phyloP scores from a whole-genome alignment of 805 yeast species.

The Pichia manshurica region DNA sequence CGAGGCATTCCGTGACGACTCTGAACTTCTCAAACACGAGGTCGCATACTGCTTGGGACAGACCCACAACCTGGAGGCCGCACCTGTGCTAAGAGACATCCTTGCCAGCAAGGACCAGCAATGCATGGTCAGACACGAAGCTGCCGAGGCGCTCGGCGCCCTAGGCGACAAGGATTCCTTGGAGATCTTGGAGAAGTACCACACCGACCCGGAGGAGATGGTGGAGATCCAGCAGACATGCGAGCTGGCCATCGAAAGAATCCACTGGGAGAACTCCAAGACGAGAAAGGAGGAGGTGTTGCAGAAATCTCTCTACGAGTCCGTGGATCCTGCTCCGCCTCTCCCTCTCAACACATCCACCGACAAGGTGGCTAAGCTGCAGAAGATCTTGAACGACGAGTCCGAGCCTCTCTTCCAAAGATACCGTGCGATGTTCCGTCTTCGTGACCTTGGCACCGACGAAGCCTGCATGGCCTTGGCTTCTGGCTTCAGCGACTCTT shows the following conservation, averaged over 20 bases:
- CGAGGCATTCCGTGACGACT: slow-evolving; percentile 71
- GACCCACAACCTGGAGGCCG: slow-evolving; percentile 76
- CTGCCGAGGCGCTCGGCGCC: slow-evolving; percentile 98
- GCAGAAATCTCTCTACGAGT: slow-evolving; percentile 71
- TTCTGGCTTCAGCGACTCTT: slow-evolving; percentile 79
- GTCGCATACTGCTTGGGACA: slow-evolving; percentile 97
- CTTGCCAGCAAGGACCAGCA: slow-evolving; percentile 64
- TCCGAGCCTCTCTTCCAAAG: slow-evolving; percentile 78
- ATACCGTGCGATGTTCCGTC: slow-evolving; percentile 97
- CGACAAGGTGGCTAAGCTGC: slow-evolving; percentile 60
- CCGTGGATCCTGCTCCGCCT: slow-evolving; percentile 99
- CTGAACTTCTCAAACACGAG: slow-evolving; percentile 93
- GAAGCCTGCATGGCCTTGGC: slow-evolving; percentile 93
- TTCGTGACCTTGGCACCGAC: slow-evolving; percentile 88
- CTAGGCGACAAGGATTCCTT: slow-evolving; percentile 76
- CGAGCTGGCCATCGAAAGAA: slow-evolving; percentile 93
- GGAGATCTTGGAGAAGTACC: slow-evolving; percentile 56
- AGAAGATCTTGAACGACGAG: slow-evolving; percentile 68
- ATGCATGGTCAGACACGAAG: slow-evolving; percentile 98
- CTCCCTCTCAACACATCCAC: slow-evolving; percentile 49
- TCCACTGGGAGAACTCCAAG: slow-evolving; percentile 82
- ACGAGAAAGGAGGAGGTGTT: slow-evolving; percentile 59
- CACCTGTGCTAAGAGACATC: slow-evolving; percentile 68
- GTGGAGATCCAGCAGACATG: slow-evolving; percentile 94
- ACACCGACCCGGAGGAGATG: slow-evolving; percentile 59